Evolutionary conservation across 2,329 filamentous ascomycete species (phyloP), one percentile per base, ranked within the genome.

Genomic region (Biscogniauxia mediterranea): DNA sequence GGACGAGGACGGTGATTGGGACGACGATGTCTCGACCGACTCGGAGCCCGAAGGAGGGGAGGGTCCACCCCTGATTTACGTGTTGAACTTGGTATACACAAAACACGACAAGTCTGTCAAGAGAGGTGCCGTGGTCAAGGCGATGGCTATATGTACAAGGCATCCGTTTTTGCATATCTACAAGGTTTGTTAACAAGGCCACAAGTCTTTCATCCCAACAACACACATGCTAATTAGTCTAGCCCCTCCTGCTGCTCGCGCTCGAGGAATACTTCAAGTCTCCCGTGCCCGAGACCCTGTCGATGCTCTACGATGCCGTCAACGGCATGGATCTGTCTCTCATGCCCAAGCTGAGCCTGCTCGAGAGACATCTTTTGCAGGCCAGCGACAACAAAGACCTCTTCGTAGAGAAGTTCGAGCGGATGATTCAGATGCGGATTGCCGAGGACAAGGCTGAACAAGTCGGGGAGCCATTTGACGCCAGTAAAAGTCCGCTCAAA

Each of bases 121-220:
- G 78, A 89, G 95, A 83, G 95, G 95, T 61, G 95, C 95, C 20
- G 85, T 97, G 55, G 94, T 98, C 61, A 98, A 98, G 75, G 92
- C 95, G 51, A 99, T 99, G 95, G 95, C 95, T 28, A 97, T 99
- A 68, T 99, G 95, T 80, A 99, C 95, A 7, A 84, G 95, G 52
- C 95, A 99, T 80, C 93, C 95, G 2, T 99, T 99, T 77, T 80
- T 99, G 68, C 95, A 99, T 77, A 99, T 99, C 66, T 99, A 99
- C 81, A 99, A 99, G 85, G 91, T 90, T 75, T 67, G 81, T 74
- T 61, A 58, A 55, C 59, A 58, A 53, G 21, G 55, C 53, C 59
- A 52, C 60, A 51, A 49, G 28, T 46, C 59, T 20, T 46, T 51
- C 6, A 5, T 57, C 28, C 19, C 28, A 26, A 32, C 28, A 26